A percentile compares a stretch with the other conserved stretches of the same genome.
phyloP scores from a whole-genome alignment of 108 stramenopile species.

The Stephanodiscus minutulus region DNA sequence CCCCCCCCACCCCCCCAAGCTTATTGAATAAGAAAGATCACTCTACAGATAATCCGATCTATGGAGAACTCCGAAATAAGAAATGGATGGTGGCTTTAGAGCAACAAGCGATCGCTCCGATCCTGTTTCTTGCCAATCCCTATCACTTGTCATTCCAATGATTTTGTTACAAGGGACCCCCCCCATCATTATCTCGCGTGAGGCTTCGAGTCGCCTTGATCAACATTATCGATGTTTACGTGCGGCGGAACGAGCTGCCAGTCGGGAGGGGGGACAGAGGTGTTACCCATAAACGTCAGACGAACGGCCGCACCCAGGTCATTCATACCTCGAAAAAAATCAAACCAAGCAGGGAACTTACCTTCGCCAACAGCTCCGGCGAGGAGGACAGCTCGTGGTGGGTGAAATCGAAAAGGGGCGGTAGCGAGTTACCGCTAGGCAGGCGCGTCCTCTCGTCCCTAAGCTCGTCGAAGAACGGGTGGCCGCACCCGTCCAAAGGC shows the following conservation, averaged over 20 bases:
- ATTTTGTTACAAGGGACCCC: neutral
- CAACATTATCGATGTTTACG: conserved; percentile 22
- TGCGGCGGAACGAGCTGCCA: conserved; percentile 28
- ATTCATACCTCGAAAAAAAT: neutral
- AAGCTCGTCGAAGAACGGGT: conserved; percentile 96
- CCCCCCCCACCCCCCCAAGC: neutral
- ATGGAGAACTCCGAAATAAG: neutral
- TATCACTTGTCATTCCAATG: neutral
- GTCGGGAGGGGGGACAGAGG: neutral
- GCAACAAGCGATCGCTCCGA: too few species aligned
- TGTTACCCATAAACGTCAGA: neutral
- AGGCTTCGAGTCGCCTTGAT: conserved; percentile 1
- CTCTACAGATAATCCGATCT: neutral
- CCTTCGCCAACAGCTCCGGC: conserved; percentile 72
- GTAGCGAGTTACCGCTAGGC: conserved; percentile 83
- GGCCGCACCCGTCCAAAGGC: conserved; percentile 92
- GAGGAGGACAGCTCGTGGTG: conserved; percentile 63
- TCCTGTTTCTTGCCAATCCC: neutral
- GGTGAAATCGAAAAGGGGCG: conserved; percentile 92
- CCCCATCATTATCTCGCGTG: neutral
- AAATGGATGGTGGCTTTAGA: too few species aligned
- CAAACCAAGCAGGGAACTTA: conserved; percentile 3
- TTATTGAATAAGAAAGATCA: neutral
- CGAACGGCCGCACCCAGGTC: neutral
- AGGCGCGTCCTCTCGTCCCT: conserved; percentile 68